Conservation (phyloP, 805 yeast genomes). For the Saccharomyces eubayanus region DNA sequence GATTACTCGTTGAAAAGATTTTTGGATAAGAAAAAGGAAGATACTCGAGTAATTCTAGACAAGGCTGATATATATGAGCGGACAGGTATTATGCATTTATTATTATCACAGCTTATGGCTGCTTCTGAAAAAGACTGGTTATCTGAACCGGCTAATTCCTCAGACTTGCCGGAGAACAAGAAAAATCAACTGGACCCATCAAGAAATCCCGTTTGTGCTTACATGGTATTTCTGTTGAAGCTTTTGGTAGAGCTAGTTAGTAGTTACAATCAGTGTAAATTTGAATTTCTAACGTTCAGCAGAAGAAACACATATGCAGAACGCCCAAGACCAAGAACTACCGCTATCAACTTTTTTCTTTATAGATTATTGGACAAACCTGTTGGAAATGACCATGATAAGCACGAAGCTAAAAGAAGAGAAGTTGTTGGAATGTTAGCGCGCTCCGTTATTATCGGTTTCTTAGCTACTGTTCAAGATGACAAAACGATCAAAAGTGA, state of each 20-base stretch:
- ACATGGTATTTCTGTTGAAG: constrained; percentile 61
- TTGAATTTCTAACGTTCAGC: constrained; percentile 73
- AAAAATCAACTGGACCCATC: constrained; percentile 32
- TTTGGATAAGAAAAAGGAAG: constrained; percentile 9
- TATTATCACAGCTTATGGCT: constrained; percentile 60
- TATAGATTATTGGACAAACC: constrained; percentile 60
- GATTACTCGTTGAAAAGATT: constrained; percentile 24
- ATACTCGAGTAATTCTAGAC: constrained; percentile 1
- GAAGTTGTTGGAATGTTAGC: constrained; percentile 55
- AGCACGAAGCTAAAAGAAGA: constrained; percentile 41
- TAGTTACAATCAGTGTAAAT: constrained; percentile 72
- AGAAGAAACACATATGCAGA: constrained; percentile 40
- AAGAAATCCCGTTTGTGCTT: constrained; percentile 51
- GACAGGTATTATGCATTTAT: constrained; percentile 55
- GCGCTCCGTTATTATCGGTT: constrained; percentile 48
- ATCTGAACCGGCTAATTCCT: constrained; percentile 27
- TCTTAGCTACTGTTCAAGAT: constrained; percentile 52
- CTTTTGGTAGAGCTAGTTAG: constrained; percentile 60
- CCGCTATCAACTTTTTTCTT: constrained; percentile 67
- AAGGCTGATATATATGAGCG: constrained; percentile 14
- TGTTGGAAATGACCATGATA: constrained; percentile 31
- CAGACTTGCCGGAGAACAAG: constrained; percentile 20
- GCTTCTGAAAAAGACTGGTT: constrained; percentile 36
- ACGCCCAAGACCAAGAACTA: constrained; percentile 57
- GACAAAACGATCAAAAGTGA: constrained; percentile 34